phyloP scores from a whole-genome alignment of 352 stramenopile genomes.

The Peronospora destructor region DNA sequence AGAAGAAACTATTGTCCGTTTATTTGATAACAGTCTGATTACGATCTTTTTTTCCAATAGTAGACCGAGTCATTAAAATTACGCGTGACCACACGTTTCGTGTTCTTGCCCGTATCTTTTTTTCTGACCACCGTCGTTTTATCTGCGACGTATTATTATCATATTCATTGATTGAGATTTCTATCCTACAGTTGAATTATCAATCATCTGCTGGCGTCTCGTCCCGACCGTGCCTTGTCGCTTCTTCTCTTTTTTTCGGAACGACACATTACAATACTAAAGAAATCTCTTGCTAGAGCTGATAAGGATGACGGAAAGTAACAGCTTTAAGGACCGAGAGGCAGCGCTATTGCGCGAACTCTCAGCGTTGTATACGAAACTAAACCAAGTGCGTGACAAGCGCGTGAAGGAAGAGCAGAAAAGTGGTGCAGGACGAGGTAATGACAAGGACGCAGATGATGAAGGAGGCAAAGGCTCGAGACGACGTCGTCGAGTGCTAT shows the following conservation, averaged over 20 bases:
- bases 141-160: not conserved
- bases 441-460: constrained; percentile 24
- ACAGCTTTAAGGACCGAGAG: constrained; percentile 65
- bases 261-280: not conserved
- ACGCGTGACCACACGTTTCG: not conserved
- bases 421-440: constrained; percentile 15
- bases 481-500: constrained; percentile 50
- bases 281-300: too few species aligned
- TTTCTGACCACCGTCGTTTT: not conserved
- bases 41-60: not conserved
- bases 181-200: not conserved
- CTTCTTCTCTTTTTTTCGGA: constrained; percentile 13
- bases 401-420: constrained; percentile 65
- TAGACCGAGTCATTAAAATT: not conserved
- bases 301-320: constrained; percentile 4
- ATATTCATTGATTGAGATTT: too few species aligned
- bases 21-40: too few species aligned
- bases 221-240: constrained; percentile 23
- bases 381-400: constrained; percentile 79
- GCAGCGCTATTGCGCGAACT: constrained; percentile 60
- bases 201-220: constrained; percentile 3
- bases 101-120: not conserved
- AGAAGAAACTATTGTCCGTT: too few species aligned
- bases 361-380: constrained; percentile 67
- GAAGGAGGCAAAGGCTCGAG: constrained; percentile 27